These are phyloP conservation scores for Diaporthe destruens DNA, from an alignment of 2,329 filamentous ascomycete species.

Conservation along the genomic window DNA sequence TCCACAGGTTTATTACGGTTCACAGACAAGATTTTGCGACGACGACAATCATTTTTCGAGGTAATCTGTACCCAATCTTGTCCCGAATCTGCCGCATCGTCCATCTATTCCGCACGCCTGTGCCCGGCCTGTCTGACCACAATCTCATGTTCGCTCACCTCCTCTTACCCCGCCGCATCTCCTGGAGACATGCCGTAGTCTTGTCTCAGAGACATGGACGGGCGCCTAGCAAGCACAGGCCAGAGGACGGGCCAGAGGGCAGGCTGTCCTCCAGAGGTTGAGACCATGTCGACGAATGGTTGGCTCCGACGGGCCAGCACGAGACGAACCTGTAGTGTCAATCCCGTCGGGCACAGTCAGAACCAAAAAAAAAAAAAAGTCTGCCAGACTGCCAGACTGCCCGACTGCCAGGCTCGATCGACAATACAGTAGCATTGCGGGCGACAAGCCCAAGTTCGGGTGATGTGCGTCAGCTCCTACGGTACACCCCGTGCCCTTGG, in stretches of 20 bases:
- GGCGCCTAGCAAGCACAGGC: slow-evolving; percentile 21
- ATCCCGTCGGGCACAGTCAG: slow-evolving; percentile 5
- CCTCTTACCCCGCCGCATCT: slow-evolving; percentile 15
- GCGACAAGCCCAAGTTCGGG: slow-evolving; percentile 4
- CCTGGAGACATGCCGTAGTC: slow-evolving; percentile 4
- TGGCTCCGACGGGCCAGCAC: slow-evolving; percentile 18
- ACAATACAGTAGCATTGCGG: slow-evolving; percentile 24
- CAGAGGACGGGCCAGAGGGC: background rate
- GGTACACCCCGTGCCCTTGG: background rate
- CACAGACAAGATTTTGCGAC: slow-evolving; percentile 1
- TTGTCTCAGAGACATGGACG: slow-evolving; percentile 25
- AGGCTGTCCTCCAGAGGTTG: background rate
- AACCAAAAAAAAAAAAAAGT: too few species aligned
- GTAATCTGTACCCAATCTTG: background rate
- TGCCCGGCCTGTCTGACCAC: slow-evolving; percentile 34
- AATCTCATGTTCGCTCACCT: slow-evolving; percentile 30
- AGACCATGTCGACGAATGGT: slow-evolving; percentile 17
- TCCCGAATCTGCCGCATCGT: background rate
- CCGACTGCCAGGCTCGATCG: slow-evolving; percentile 27
- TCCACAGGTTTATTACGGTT: slow-evolving; percentile 12
- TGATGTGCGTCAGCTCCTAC: slow-evolving; percentile 29
- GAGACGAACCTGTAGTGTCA: slow-evolving; percentile 20
- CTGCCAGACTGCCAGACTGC: too few species aligned
- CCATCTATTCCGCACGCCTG: slow-evolving; percentile 6
- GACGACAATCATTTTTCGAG: slow-evolving; percentile 11